Evolutionary conservation across 2,329 filamentous ascomycete species (phyloP).

Genomic region (Cordyceps tenuipes): DNA sequence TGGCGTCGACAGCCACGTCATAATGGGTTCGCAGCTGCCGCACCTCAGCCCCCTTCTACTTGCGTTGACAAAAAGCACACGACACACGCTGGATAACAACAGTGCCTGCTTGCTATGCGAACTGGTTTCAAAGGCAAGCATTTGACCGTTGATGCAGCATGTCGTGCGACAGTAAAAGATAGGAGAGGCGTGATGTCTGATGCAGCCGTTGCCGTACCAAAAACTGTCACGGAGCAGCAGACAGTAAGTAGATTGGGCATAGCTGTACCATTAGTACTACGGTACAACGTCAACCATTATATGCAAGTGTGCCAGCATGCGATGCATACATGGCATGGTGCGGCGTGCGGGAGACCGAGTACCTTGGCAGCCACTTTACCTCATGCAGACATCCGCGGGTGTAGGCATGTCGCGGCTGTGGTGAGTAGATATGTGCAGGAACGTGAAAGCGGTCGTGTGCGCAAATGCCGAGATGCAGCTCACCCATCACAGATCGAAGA

Average conservation of each 20-base stretch:
- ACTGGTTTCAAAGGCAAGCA: neutral
- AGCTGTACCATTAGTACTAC: neutral
- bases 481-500: neutral
- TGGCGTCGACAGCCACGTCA: slow-evolving; percentile 7
- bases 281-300: no score
- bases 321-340: neutral
- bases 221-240: neutral
- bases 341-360: neutral
- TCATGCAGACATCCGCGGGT: no score
- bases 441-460: neutral
- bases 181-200: neutral
- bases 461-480: slow-evolving; percentile 2
- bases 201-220: neutral
- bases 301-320: neutral
- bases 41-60: neutral
- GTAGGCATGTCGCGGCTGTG: neutral
- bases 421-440: neutral
- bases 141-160: neutral
- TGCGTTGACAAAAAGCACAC: no score
- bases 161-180: neutral
- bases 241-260: neutral
- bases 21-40: neutral
- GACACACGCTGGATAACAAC: neutral
- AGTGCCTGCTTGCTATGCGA: neutral
- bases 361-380: no score